These are phyloP conservation scores for Syzygium jambos DNA, from an alignment of 345 rosid genomes.

Conservation along the genomic window DNA sequence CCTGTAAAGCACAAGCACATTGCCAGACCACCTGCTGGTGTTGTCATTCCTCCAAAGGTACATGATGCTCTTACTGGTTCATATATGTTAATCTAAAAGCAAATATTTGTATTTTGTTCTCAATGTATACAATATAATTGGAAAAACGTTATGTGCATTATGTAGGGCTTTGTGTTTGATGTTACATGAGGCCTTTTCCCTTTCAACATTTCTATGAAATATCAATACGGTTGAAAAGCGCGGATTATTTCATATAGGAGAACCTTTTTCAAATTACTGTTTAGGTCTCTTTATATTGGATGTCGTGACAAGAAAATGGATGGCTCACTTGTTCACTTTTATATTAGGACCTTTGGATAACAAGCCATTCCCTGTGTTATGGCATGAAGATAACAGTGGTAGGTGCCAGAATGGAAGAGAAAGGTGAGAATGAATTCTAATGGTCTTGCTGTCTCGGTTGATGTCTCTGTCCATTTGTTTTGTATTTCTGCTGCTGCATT, in stretches of 20 bases:
- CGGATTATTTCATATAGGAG: background rate
- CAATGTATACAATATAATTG: background rate
- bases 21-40: slow-evolving; percentile 71
- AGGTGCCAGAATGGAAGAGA: slow-evolving; percentile 79
- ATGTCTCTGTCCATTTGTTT: background rate
- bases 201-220: background rate
- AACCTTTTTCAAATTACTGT: background rate
- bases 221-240: background rate
- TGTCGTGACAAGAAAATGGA: background rate
- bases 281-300: background rate
- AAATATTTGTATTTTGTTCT: background rate
- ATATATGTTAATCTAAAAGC: background rate
- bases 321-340: slow-evolving; percentile 2
- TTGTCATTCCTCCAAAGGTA: slow-evolving; percentile 70
- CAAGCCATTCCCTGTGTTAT: slow-evolving; percentile 72
- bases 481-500: background rate
- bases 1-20: slow-evolving; percentile 52
- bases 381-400: slow-evolving; percentile 87
- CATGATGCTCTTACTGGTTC: background rate
- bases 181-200: background rate
- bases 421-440: slow-evolving; percentile 31
- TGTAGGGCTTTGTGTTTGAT: background rate
- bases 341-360: slow-evolving; percentile 62
- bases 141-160: background rate
- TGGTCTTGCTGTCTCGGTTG: background rate